Evolutionary conservation across 148 eudicot species (phyloP).

Genomic region (Diospyros lotus): DNA sequence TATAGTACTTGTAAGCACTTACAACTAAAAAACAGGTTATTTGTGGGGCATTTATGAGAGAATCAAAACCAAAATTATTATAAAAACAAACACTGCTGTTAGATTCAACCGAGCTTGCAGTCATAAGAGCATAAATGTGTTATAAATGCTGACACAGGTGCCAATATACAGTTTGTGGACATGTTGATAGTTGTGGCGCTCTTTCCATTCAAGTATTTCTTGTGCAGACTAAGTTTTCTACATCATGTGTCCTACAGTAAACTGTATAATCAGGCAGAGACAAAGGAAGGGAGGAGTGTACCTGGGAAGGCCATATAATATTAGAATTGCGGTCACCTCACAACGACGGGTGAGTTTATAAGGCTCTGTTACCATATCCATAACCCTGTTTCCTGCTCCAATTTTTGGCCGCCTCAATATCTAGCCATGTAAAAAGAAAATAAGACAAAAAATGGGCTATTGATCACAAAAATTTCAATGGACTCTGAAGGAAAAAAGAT

Average conservation of each 20-base stretch:
- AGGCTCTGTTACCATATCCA: conserved; percentile 60
- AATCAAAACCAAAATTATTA: not conserved
- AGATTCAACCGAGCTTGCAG: not conserved
- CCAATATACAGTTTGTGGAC: not conserved
- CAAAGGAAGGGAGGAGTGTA: conserved; percentile 18
- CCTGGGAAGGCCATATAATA: conserved; percentile 85
- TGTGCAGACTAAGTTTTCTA: no score
- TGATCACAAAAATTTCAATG: not conserved
- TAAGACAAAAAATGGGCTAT: conserved; percentile 1
- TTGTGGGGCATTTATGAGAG: not conserved
- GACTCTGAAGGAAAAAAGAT: not conserved
- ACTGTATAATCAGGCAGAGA: not conserved
- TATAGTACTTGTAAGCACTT: no score
- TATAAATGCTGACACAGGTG: not conserved
- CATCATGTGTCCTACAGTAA: not conserved
- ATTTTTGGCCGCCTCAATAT: conserved; percentile 45
- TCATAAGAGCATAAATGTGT: not conserved
- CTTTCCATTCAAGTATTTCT: no score
- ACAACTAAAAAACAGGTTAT: no score
- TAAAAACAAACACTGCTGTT: not conserved
- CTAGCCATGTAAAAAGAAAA: conserved; percentile 18
- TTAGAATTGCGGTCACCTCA: conserved; percentile 82
- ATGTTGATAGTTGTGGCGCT: not conserved
- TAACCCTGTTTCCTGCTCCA: conserved; percentile 46
- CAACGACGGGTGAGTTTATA: conserved; percentile 60